Evolutionary conservation across 2,329 filamentous ascomycete genomes (phyloP).

Genomic region (Exophiala sp.): DNA sequence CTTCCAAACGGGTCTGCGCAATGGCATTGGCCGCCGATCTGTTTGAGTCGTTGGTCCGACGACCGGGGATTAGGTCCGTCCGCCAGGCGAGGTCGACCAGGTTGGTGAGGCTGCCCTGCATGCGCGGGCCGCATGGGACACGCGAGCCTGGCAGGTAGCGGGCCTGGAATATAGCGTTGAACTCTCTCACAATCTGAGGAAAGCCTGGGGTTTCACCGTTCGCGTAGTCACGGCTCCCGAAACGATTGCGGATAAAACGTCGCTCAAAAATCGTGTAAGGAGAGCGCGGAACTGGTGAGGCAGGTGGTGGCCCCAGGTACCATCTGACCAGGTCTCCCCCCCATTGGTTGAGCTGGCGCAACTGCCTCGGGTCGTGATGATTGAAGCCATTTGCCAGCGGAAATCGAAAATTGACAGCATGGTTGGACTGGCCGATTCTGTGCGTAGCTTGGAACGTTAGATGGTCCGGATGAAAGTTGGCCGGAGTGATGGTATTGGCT

Average conservation of each 20-base stretch:
- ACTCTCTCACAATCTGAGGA: neutral
- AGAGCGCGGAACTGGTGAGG: neutral
- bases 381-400: constrained; percentile 3
- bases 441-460: neutral
- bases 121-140: neutral
- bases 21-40: neutral
- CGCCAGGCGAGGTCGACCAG: neutral
- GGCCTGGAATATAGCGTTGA: constrained; percentile 3
- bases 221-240: neutral
- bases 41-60: neutral
- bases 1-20: neutral
- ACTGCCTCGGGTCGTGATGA: neutral
- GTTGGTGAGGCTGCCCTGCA: neutral
- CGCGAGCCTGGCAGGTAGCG: constrained; percentile 5
- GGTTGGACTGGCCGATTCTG: neutral
- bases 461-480: neutral
- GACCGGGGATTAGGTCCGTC: neutral
- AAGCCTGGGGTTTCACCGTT: neutral
- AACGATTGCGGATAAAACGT: constrained; percentile 1
- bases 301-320: neutral
- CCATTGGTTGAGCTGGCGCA: constrained; percentile 13
- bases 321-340: neutral
- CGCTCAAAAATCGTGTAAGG: neutral
- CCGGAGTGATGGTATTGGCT: neutral
- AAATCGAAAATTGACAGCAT: neutral